Percentiles rank a stretch among this genome's conserved stretches.
These are phyloP conservation scores for Trichoderma guizhouense DNA, from an alignment of 2,329 filamentous ascomycete genomes.

Conservation along the genomic window DNA sequence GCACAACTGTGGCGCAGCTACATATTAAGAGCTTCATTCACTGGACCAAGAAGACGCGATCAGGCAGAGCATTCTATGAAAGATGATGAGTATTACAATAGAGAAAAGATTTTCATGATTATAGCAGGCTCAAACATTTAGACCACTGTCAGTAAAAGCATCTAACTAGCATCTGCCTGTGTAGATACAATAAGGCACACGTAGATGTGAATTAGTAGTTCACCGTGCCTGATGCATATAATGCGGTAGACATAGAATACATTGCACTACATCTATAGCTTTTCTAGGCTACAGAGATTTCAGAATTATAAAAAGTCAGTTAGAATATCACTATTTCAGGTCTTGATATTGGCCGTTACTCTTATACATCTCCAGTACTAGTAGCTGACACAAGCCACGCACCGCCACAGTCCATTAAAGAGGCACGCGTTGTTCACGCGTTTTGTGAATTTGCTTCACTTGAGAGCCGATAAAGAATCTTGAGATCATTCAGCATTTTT, in stretches of 20 bases:
- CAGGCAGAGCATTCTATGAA: not conserved
- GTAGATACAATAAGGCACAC: not conserved
- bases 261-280: not conserved
- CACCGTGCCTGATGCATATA: not conserved
- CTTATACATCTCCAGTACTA: not conserved
- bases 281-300: not conserved
- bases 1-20: constrained; percentile 23
- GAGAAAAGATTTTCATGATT: too few relatives aligned
- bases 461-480: not conserved
- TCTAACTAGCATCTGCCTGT: not conserved
- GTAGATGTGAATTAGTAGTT: not conserved
- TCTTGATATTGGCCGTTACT: not conserved
- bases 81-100: not conserved
- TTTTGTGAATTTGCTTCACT: not conserved
- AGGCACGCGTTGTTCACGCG: constrained; percentile 11
- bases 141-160: not conserved
- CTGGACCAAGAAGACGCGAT: not conserved
- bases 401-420: constrained; percentile 19
- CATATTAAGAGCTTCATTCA: not conserved
- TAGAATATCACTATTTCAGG: not conserved
- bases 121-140: not conserved
- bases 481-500: not conserved
- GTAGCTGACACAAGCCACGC: not conserved
- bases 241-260: not conserved
- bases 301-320: not conserved